These are phyloP conservation scores for Ceratocystis cacaofunesta DNA, from an alignment of 2,329 filamentous ascomycete genomes.

Conservation along the genomic window DNA sequence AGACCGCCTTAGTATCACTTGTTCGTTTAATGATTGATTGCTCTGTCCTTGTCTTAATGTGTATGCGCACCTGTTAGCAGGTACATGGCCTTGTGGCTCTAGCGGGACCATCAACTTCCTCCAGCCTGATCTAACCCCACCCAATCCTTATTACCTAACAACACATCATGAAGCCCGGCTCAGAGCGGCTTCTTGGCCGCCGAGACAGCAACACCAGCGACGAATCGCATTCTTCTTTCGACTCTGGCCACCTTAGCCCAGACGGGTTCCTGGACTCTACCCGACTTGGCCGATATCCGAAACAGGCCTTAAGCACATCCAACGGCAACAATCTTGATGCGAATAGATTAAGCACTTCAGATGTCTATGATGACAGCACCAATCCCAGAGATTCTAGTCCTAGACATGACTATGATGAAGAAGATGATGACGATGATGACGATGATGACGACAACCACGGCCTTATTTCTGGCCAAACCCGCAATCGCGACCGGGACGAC, in stretches of 20 bases:
- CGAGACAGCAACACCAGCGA: not conserved
- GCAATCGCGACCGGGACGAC: not conserved
- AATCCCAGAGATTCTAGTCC: not conserved
- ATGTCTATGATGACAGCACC: not conserved
- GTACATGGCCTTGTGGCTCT: not conserved
- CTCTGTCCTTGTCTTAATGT: not conserved
- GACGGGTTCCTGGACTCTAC: not conserved
- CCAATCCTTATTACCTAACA: not conserved
- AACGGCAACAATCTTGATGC: not conserved
- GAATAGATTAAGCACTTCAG: not conserved
- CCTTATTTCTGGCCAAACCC: not conserved
- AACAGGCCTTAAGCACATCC: not conserved
- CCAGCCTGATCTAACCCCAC: not conserved
- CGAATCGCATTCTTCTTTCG: not conserved
- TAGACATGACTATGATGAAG: too few relatives aligned
- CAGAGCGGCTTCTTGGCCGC: not conserved
- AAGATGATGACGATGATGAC: too few relatives aligned
- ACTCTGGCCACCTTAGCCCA: not conserved
- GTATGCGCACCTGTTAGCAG: not conserved
- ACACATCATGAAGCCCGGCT: not conserved
- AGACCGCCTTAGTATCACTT: too few relatives aligned
- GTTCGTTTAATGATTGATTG: too few relatives aligned
- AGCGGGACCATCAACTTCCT: too few relatives aligned
- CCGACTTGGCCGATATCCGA: conserved; percentile 1
- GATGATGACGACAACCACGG: not conserved